Base-by-base conservation (phyloP, 305 asterid species). In the Coffea humblotiana region DNA sequence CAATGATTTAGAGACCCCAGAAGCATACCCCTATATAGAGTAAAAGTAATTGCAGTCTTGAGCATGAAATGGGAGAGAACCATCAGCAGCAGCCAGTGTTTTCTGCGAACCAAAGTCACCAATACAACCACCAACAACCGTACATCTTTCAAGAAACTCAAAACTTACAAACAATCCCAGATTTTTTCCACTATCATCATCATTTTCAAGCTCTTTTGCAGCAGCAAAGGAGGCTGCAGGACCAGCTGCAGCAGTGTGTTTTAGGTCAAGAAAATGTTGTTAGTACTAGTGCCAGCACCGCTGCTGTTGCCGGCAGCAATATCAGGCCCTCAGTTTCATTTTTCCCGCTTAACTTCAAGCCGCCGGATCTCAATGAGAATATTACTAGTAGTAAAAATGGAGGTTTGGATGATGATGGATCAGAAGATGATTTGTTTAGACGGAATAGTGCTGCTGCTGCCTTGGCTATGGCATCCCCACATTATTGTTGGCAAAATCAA, bases 401-500 rank as follows among this genome's bases (percentile, higher is more conserved):
- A 40, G 52, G 47, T 32, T 21, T 21, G 47, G 21, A 12, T 67
- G 83, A 25, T 9, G 58, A 52, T 2, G 74, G 74, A 25, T 52
- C 47, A 23, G 83, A 51, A 64, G 85, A 83, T 66, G 89, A 72
- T 76, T 80, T 88, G 83, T 66, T 88, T 72, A 86, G 83, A 23
- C 29, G 32, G 66, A 9, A 29, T 23, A 14, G 27, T 23, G 68
- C 87, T 77, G 84, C 64, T 18, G 65, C 87, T 77, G 84, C 88
- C 52, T 88, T 87, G 47, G 89, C 86, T 74, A 84, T 88, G 51
- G 88, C 86, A 74, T 82, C 85, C 82, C 86, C 85, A 78, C 92
- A 86, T 66, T 84, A 88, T 66, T 84, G 83, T 81, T 89, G 92
- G 93, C 91, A 88, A 63, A 84, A 85, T 68, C 93, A 83, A 91